These are phyloP conservation scores for Aureobasidium sp. DNA, from an alignment of 2,329 filamentous ascomycete species.

Conservation along the genomic window DNA sequence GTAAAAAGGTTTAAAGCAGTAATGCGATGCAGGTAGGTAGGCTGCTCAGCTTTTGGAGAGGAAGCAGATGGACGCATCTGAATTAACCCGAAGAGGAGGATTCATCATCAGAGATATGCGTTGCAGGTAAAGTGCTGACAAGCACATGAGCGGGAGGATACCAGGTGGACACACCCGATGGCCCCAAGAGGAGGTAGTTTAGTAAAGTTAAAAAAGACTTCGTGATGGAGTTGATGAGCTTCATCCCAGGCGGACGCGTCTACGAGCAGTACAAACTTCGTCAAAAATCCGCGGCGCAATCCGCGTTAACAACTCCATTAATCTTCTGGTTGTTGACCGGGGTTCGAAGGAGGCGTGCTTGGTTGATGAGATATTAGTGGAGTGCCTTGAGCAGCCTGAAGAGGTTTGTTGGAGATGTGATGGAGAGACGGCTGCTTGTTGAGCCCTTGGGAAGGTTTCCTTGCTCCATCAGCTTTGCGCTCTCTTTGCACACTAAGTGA, in stretches of 20 bases:
- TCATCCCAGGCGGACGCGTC: neutral
- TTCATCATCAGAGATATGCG: neutral
- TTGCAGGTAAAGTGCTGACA: neutral
- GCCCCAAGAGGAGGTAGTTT: slow-evolving; percentile 1
- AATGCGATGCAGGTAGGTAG: slow-evolving; percentile 4
- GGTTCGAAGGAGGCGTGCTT: neutral
- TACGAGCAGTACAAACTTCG: neutral
- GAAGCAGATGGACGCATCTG: neutral
- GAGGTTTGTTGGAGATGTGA: neutral
- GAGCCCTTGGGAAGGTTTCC: neutral
- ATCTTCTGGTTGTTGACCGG: neutral
- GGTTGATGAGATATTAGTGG: neutral
- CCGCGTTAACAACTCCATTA: slow-evolving; percentile 1
- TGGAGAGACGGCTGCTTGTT: neutral
- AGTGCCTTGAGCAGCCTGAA: neutral
- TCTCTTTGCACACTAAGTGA: no score
- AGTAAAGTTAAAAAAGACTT: neutral
- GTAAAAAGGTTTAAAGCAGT: neutral
- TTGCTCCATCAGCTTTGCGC: no score
- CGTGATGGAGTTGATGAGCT: neutral
- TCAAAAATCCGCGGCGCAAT: neutral
- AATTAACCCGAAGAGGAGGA: neutral
- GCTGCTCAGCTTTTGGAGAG: neutral
- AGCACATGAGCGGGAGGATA: neutral
- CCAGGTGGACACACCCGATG: neutral